These are phyloP conservation scores for Debaryomyces psychrophilus DNA, from an alignment of 1,139 yeast genomes.

Conservation along the genomic window DNA sequence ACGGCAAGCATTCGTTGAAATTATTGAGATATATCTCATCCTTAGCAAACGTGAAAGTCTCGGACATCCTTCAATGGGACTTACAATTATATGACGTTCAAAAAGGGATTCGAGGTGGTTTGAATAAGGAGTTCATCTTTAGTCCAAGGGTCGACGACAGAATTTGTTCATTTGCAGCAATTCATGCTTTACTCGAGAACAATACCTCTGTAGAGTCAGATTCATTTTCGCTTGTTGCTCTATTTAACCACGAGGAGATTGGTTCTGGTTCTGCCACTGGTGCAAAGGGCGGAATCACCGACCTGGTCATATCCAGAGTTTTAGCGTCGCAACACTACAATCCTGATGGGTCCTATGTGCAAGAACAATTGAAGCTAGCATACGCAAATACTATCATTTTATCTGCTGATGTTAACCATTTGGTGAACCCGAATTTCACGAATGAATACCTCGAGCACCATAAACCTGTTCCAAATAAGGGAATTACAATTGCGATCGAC, in stretches of 20 bases:
- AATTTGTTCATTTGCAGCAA: conserved; percentile 63
- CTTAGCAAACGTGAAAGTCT: conserved; percentile 49
- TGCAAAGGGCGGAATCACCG: conserved; percentile 55
- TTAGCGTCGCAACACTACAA: conserved; percentile 28
- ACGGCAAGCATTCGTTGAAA: conserved; percentile 59
- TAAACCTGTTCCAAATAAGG: conserved; percentile 77
- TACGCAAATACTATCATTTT: conserved; percentile 60
- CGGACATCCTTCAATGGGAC: conserved; percentile 59
- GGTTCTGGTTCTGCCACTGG: conserved; percentile 65
- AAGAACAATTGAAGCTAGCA: conserved; percentile 29
- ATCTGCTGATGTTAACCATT: conserved; percentile 70
- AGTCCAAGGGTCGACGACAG: conserved; percentile 73
- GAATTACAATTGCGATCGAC: conserved; percentile 70
- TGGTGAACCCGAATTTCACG: conserved; percentile 64
- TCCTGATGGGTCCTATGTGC: conserved; percentile 11
- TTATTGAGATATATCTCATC: conserved; percentile 60
- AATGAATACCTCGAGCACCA: conserved; percentile 69
- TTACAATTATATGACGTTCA: conserved; percentile 68
- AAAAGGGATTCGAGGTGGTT: conserved; percentile 62
- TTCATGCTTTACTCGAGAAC: conserved; percentile 52
- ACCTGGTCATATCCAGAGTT: conserved; percentile 39
- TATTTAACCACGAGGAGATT: conserved; percentile 66
- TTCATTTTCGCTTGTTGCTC: conserved; percentile 52
- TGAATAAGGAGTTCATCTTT: conserved; percentile 60
- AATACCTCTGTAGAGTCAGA: conserved; percentile 28